Evolutionary conservation across 1,139 yeast genomes (phyloP), one percentile per base, ranked within the genome.

Genomic region (Eremothecium gossypii): DNA sequence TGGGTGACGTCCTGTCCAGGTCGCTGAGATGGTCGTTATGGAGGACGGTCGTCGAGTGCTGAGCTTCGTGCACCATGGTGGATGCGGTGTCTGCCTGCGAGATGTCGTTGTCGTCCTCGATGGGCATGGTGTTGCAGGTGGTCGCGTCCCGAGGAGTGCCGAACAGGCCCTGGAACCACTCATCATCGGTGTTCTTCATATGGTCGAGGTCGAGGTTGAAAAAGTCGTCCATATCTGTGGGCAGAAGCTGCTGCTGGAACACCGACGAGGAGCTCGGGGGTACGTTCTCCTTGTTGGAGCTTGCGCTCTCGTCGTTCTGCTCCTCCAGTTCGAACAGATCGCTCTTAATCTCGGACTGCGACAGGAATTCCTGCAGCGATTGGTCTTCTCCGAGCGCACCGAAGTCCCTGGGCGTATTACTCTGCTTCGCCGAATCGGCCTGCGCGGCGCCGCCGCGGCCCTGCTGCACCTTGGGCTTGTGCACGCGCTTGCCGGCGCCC

Each of bases 81-180:
- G 20, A n/a, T 7, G 35, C 17, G 5, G 20, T 32, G n/a, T 13
- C 12, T n/a, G n/a, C 13, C 20, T 30, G 38, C 30, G 33, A 38
- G 5, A 46, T 46, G 30, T 48, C 47, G 27, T 34, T 34, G 13
- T 53, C 55, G 26, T 54, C 62, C 38, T 59, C 61, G 30, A 64
- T 57, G n/a, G 63, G 59, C 14, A 62, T 45, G 1, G 67, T 62
- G 41, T 63, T 62, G 40, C 67, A 61, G 0, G 74, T 68, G 30
- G 68, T 67, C 9, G 64, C 56, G 51, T 70, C 73, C 32, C 60
- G 65, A 36, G 75, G 74, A 2, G 75, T 67, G 35, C 47, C 44
- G 37, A 46, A 46, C 11, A 46, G 31, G 13, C 45, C 46, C 12
- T 39, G 41, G 34, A 46, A 43, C 49, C 49, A 46, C 6, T 41